Percentiles rank a stretch among this genome's conserved stretches.
Conservation (phyloP, 78 protist genomes). For the Dictyostelium capitatum region DNA sequence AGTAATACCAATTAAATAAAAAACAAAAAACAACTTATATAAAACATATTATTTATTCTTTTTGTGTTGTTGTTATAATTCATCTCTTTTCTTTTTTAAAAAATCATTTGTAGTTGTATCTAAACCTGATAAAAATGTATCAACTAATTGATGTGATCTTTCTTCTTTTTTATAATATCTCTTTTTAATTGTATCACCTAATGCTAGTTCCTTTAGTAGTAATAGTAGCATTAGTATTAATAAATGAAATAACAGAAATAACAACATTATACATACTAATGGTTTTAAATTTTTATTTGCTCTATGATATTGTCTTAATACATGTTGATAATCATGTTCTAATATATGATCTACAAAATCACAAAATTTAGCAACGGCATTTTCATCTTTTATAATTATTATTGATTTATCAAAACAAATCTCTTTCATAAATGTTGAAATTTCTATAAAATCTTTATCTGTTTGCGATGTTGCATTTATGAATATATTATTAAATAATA, state of each 20-base stretch:
- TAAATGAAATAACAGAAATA: neutral
- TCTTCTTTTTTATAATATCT: slow-evolving; percentile 26
- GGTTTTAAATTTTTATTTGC: neutral
- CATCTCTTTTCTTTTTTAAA: neutral
- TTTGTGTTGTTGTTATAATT: neutral
- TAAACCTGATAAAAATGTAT: slow-evolving; percentile 15
- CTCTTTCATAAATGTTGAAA: slow-evolving; percentile 12
- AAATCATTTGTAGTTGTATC: neutral
- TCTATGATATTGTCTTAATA: neutral
- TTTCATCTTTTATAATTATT: neutral
- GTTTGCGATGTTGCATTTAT: neutral
- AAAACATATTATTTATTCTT: neutral
- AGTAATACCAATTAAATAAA: neutral
- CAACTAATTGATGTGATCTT: slow-evolving; percentile 38
- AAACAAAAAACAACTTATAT: neutral
- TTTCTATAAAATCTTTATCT: neutral
- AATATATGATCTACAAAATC: slow-evolving; percentile 21
- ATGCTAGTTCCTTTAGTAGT: slow-evolving; percentile 2
- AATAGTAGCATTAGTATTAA: neutral
- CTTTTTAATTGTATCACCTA: slow-evolving; percentile 28
- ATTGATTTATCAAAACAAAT: neutral
- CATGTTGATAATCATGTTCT: neutral
- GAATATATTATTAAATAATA: too few species aligned
- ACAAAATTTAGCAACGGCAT: neutral
- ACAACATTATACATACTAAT: neutral